phyloP scores from a whole-genome alignment of 805 yeast genomes.

The Tetrapisispora iriomotensis region DNA sequence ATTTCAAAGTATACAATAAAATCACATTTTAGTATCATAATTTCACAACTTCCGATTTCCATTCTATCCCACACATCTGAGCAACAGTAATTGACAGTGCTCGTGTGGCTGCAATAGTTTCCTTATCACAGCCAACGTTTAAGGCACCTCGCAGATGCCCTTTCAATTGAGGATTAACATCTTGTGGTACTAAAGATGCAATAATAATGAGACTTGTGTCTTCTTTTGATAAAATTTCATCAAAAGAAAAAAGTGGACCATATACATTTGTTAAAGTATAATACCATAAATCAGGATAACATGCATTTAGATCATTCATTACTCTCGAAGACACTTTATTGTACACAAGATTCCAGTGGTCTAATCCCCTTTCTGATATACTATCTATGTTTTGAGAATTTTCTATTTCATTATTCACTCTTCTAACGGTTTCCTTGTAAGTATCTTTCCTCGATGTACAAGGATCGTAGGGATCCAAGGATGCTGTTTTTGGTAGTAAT shows the following conservation, averaged over 20 bases:
- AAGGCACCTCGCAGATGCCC: conserved; percentile 85
- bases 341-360: conserved; percentile 67
- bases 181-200: conserved; percentile 79
- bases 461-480: conserved; percentile 14
- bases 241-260: conserved; percentile 63
- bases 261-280: conserved; percentile 66
- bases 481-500: conserved; percentile 19
- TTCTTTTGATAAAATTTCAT: conserved; percentile 47
- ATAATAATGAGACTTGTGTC: conserved; percentile 74
- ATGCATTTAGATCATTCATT: conserved; percentile 50
- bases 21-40: conserved; percentile 6
- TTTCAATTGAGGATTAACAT: conserved; percentile 84
- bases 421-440: background rate
- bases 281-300: conserved; percentile 82
- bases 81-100: conserved; percentile 53
- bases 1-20: no score
- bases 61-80: conserved; percentile 63
- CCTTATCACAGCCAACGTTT: conserved; percentile 62
- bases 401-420: background rate
- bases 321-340: conserved; percentile 66
- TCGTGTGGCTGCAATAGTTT: conserved; percentile 53
- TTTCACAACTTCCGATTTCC: conserved; percentile 35
- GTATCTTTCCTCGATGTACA: background rate
- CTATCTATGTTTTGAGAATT: background rate
- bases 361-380: conserved; percentile 39